Base-by-base conservation (phyloP, 1,284 basidiomycete species). In the Rhodotorula mucilaginosa region DNA sequence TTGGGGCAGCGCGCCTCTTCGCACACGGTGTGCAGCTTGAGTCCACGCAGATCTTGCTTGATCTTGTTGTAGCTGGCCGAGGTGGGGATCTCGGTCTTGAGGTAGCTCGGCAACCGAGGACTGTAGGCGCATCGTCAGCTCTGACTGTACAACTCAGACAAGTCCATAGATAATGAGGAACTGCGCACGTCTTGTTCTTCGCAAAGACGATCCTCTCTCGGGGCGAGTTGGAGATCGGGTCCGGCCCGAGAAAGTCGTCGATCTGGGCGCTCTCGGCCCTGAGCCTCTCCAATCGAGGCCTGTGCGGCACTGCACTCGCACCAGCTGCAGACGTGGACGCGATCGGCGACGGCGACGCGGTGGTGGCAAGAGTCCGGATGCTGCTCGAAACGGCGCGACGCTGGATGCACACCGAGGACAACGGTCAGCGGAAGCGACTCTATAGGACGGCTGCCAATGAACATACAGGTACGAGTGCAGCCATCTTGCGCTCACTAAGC, bases 1-100 rank as follows among this genome's bases (percentile, higher is more conserved):
- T 99, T 99, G 1, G 97, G 97, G 85, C 97, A 99, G 72, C 95
- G 87, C 39, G 97, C 97, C 82, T 99, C 97, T 82, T 99, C 97
- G 79, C 97, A 99, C 1, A 99, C 97, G 0, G 97, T 99, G 79
- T 96, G 93, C 62, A 99, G 84, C 15, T 88, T 88, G 1, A 99
- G 86, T 1, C 94, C 95, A 67, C 97, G 86, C 29, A 99, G 85
- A 81, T 99, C 97, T 77, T 90, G 91, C 86, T 97, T 98, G 78
- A 99, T 98, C 78, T 88, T 91, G 72, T 88, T 90, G 81, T 90
- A 99, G 18, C 93, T 93, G 44, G 86, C 84, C 39, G 95, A 93
- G 1, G 90, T 92, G 0, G 97, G 96, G 49, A 83, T 81, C 44
- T 77, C 77, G 31, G 96, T 97, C 84, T 98, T 98, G 48, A 99